Evolutionary conservation across 495 filamentous ascomycete genomes (phyloP).

Genomic region (Baudoinia panamericana): DNA sequence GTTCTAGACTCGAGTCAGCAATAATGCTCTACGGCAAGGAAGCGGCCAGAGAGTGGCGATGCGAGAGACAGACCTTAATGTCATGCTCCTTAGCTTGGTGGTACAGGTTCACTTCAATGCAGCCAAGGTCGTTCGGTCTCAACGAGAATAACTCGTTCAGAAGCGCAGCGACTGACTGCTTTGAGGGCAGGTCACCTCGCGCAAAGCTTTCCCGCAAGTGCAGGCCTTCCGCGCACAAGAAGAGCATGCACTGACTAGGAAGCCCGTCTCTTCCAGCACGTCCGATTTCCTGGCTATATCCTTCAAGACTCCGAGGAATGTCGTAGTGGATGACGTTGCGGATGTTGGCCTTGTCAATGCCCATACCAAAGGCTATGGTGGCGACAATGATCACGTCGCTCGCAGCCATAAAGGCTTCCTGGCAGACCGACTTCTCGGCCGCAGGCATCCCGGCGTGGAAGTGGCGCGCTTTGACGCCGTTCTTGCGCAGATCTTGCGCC

Average conservation of each 20-base stretch:
- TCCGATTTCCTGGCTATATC: slow-evolving; percentile 95
- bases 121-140: slow-evolving; percentile 16
- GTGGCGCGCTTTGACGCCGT: slow-evolving; percentile 59
- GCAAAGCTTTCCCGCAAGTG: slow-evolving; percentile 42
- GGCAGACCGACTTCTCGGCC: slow-evolving; percentile 48
- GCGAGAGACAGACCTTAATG: slow-evolving; percentile 29
- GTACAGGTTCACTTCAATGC: slow-evolving; percentile 35
- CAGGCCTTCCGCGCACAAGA: slow-evolving; percentile 40
- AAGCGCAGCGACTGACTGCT: slow-evolving; percentile 32
- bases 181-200: slow-evolving; percentile 41
- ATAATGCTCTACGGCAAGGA: too few relatives aligned
- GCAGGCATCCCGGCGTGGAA: slow-evolving; percentile 71
- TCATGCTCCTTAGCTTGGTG: slow-evolving; percentile 36
- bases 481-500: slow-evolving; percentile 47
- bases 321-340: slow-evolving; percentile 89
- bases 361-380: slow-evolving; percentile 98
- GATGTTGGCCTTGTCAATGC: slow-evolving; percentile 93
- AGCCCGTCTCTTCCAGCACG: slow-evolving; percentile 80
- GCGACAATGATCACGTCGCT: slow-evolving; percentile 77
- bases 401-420: slow-evolving; percentile 69
- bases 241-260: slow-evolving; percentile 41
- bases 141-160: slow-evolving; percentile 36
- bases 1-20: too few relatives aligned
- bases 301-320: slow-evolving; percentile 90
- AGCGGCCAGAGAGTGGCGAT: too few relatives aligned